A percentile compares a stretch with the other conserved stretches of the same genome.
phyloP scores from a whole-genome alignment of 2,329 filamentous ascomycete genomes.

The Alternaria sp. region DNA sequence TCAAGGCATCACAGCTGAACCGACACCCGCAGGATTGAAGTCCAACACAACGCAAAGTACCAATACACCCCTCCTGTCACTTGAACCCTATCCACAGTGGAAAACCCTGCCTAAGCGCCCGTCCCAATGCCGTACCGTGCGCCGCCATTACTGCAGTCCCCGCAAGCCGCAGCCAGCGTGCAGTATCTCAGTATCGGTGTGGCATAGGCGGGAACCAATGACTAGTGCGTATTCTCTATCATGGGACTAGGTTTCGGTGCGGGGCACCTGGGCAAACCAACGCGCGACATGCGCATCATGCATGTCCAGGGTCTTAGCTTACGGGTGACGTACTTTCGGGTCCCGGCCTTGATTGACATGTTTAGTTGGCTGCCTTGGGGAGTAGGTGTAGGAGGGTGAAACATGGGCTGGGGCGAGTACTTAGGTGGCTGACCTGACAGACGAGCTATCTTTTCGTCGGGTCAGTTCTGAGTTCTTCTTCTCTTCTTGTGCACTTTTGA shows the following conservation, averaged over 20 bases:
- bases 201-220: conserved; percentile 14
- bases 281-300: conserved; percentile 6
- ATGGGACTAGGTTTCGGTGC: conserved; percentile 16
- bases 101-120: conserved; percentile 15
- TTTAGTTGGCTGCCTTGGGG: background rate
- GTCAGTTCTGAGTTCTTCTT: background rate
- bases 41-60: conserved; percentile 2
- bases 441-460: background rate
- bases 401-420: background rate
- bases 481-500: background rate
- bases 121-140: conserved; percentile 7
- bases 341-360: background rate
- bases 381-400: conserved; percentile 1
- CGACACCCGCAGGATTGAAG: background rate
- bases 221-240: conserved; percentile 1
- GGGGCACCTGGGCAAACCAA: conserved; percentile 5
- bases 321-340: conserved; percentile 12
- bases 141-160: conserved; percentile 1
- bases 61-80: background rate
- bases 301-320: conserved; percentile 3
- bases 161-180: background rate
- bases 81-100: background rate
- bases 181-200: background rate
- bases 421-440: conserved; percentile 1
- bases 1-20: background rate